Conservation (phyloP, 1,284 basidiomycete genomes). For the Ceratobasidium sp. region DNA sequence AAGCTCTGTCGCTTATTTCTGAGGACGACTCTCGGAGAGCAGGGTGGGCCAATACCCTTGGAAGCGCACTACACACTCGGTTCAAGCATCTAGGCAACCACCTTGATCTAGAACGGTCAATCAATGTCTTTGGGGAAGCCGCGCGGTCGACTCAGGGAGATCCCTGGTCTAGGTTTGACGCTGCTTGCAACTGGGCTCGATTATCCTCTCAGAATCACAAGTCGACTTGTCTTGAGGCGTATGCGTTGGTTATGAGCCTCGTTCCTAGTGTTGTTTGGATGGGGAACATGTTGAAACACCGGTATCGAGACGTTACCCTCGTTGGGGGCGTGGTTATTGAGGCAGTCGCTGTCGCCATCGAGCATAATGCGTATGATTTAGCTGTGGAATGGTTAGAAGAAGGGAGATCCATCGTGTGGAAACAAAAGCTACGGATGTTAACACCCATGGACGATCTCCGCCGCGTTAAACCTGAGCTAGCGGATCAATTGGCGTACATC, state of each 20-base stretch:
- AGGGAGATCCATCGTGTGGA: slow-evolving; percentile 18
- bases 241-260: not conserved
- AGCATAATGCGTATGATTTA: not conserved
- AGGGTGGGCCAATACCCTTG: too few species aligned
- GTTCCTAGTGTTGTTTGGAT: slow-evolving; percentile 22
- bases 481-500: not conserved
- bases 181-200: too few species aligned
- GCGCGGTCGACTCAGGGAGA: too few species aligned
- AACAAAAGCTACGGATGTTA: slow-evolving; percentile 10
- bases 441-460: slow-evolving; percentile 16
- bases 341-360: slow-evolving; percentile 29
- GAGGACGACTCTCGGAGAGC: too few species aligned
- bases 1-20: too few species aligned
- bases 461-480: not conserved
- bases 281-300: not conserved
- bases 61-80: too few species aligned
- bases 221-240: not conserved
- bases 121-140: too few species aligned
- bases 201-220: too few species aligned
- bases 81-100: too few species aligned
- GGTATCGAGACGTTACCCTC: not conserved
- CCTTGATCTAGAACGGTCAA: too few species aligned
- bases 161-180: too few species aligned
- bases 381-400: slow-evolving; percentile 38
- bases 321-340: not conserved